These are phyloP conservation scores for Populus hybrid DNA, from an alignment of 441 rosid genomes.

Conservation along the genomic window DNA sequence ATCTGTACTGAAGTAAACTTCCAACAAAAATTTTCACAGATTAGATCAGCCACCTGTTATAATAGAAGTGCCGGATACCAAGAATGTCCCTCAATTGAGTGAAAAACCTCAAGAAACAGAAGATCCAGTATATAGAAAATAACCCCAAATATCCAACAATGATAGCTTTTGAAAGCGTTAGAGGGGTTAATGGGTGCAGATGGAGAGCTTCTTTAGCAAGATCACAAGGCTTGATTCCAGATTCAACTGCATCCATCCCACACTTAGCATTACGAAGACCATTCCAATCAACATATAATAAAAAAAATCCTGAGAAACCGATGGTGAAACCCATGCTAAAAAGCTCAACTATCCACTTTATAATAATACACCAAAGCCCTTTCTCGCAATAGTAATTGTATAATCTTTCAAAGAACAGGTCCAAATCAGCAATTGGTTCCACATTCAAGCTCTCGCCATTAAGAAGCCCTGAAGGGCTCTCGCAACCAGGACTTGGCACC, in stretches of 20 bases:
- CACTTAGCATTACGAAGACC: slow-evolving; percentile 98
- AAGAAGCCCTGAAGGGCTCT: slow-evolving; percentile 94
- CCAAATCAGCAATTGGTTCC: slow-evolving; percentile 88
- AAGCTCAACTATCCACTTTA: slow-evolving; percentile 96
- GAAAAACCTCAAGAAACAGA: slow-evolving; percentile 92
- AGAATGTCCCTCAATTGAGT: slow-evolving; percentile 82
- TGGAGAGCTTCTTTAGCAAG: slow-evolving; percentile 92
- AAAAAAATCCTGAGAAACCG: slow-evolving; percentile 93
- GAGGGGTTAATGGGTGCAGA: slow-evolving; percentile 80
- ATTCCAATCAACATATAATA: slow-evolving; percentile 92
- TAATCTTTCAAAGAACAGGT: slow-evolving; percentile 86
- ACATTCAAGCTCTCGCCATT: slow-evolving; percentile 84
- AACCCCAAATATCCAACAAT: slow-evolving; percentile 89
- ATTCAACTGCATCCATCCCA: slow-evolving; percentile 98
- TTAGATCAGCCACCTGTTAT: slow-evolving; percentile 50
- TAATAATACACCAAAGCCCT: slow-evolving; percentile 95
- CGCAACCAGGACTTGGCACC: slow-evolving; percentile 91
- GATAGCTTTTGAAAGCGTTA: slow-evolving; percentile 74
- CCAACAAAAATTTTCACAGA: slow-evolving; percentile 9
- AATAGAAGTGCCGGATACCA: slow-evolving; percentile 76
- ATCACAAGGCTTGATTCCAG: slow-evolving; percentile 95
- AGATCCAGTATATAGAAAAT: slow-evolving; percentile 83
- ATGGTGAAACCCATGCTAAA: slow-evolving; percentile 84
- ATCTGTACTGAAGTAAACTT: slow-evolving; percentile 4
- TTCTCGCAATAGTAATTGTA: slow-evolving; percentile 96